Conservation (phyloP, 768 basidiomycete genomes). For the Psilocybe cubensis region DNA sequence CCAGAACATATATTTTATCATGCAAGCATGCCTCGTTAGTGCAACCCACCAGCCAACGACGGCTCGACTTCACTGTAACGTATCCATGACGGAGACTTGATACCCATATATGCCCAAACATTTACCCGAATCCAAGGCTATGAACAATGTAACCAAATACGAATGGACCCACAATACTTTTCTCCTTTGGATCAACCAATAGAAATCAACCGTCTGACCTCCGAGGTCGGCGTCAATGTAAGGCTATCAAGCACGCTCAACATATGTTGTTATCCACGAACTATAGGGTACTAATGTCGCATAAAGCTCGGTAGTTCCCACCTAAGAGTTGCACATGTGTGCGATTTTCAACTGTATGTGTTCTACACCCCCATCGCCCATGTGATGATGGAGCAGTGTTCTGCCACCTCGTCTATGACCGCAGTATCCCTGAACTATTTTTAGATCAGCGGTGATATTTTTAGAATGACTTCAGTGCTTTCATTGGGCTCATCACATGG, state of each 20-base stretch:
- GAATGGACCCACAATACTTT: neutral
- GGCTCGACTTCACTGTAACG: too few species aligned
- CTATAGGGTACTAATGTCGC: neutral
- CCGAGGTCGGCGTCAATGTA: neutral
- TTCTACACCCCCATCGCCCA: neutral
- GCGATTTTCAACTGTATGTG: neutral
- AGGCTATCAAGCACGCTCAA: neutral
- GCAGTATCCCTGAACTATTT: neutral
- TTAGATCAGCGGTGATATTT: neutral
- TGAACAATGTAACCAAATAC: neutral
- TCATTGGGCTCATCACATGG: too few species aligned
- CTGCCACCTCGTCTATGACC: neutral
- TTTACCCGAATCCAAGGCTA: neutral
- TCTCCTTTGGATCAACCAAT: neutral
- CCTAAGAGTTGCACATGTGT: neutral
- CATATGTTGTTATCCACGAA: neutral
- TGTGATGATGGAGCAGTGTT: conserved; percentile 3
- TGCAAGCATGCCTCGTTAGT: too few species aligned
- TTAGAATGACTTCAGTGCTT: too few species aligned
- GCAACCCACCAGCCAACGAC: too few species aligned
- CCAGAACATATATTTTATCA: neutral
- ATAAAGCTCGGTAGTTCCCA: neutral
- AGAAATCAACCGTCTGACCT: neutral
- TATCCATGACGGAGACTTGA: too few species aligned
- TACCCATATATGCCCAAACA: conserved; percentile 1